Conservation (phyloP, 345 rosid species). For the Brassica incana region DNA sequence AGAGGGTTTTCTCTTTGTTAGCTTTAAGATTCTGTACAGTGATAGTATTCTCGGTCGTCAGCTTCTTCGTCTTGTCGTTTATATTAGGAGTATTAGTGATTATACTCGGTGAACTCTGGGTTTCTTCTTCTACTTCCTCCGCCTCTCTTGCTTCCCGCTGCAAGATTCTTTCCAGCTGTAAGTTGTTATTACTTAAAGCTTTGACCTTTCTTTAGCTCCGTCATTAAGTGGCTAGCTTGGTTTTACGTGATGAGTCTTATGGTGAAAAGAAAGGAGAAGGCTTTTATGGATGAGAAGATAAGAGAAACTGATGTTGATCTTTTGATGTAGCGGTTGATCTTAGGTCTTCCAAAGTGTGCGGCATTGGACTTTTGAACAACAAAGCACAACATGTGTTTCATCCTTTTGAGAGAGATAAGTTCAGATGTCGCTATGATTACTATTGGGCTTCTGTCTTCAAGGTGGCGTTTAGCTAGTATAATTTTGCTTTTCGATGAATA, state of each 20-base stretch:
- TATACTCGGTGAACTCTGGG: slow-evolving; percentile 47
- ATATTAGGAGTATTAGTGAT: slow-evolving; percentile 48
- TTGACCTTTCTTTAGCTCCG: not conserved
- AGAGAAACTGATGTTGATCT: slow-evolving; percentile 20
- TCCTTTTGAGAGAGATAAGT: slow-evolving; percentile 64
- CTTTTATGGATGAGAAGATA: not conserved
- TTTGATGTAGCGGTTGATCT: slow-evolving; percentile 78
- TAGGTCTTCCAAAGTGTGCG: slow-evolving; percentile 85
- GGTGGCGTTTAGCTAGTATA: slow-evolving; percentile 32
- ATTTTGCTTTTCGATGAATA: too few species aligned
- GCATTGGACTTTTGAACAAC: slow-evolving; percentile 65
- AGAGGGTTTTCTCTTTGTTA: slow-evolving; percentile 34
- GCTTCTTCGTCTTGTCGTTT: slow-evolving; percentile 50
- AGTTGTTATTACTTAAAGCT: slow-evolving; percentile 25
- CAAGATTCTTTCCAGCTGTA: slow-evolving; percentile 85
- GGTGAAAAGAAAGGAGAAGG: not conserved
- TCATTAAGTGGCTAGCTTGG: not conserved
- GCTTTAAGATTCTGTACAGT: slow-evolving; percentile 47
- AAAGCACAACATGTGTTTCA: slow-evolving; percentile 71
- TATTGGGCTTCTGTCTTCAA: slow-evolving; percentile 95
- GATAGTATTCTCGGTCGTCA: slow-evolving; percentile 49
- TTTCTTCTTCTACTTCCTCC: slow-evolving; percentile 44
- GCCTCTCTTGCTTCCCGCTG: slow-evolving; percentile 60
- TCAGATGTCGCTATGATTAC: slow-evolving; percentile 90
- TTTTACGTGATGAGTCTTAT: not conserved